phyloP scores from a whole-genome alignment of 805 yeast genomes.

The Zygosaccharomyces bisporus region DNA sequence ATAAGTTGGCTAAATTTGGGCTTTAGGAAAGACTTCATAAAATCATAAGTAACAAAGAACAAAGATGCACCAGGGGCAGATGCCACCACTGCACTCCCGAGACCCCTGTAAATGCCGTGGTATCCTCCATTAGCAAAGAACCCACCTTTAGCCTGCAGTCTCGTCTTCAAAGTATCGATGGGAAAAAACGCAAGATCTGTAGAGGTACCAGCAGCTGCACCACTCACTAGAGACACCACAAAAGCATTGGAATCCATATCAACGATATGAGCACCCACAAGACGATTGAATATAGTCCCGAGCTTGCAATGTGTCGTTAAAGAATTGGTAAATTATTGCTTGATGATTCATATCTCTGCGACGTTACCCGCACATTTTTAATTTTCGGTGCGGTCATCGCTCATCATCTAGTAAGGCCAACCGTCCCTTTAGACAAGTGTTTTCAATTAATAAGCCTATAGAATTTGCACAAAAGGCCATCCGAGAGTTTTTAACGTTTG shows the following conservation, averaged over 20 bases:
- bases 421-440: neutral
- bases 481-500: neutral
- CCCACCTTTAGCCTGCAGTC: conserved; percentile 94
- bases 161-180: conserved; percentile 89
- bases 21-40: conserved; percentile 49
- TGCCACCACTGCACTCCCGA: conserved; percentile 90
- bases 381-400: conserved; percentile 7
- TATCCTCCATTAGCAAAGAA: conserved; percentile 92
- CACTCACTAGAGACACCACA: conserved; percentile 48
- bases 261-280: neutral
- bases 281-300: neutral
- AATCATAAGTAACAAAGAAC: conserved; percentile 81
- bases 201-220: conserved; percentile 95
- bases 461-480: neutral
- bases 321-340: neutral
- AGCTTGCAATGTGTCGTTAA: neutral
- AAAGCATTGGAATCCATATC: conserved; percentile 24
- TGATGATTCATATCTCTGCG: neutral
- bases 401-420: neutral
- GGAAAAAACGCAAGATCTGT: conserved; percentile 95
- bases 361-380: conserved; percentile 4
- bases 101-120: conserved; percentile 83
- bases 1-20: conserved; percentile 35
- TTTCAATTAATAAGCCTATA: conserved; percentile 4
- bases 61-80: conserved; percentile 86